Conservation (phyloP, 768 basidiomycete species). For the Dentipellis fragilis region DNA sequence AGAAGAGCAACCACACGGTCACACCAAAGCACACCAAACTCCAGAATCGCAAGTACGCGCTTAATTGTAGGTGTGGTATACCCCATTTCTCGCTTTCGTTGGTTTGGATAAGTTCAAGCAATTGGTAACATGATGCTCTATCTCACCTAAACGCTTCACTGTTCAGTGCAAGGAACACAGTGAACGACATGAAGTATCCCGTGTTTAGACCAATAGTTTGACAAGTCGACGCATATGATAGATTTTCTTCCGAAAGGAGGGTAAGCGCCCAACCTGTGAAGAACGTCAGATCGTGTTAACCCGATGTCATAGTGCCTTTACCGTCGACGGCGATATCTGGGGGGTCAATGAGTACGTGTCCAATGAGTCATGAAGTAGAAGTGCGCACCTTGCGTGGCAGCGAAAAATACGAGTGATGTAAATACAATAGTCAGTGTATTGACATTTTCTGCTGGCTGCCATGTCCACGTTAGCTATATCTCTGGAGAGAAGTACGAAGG, state of each 20-base stretch:
- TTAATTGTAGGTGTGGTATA: constrained; percentile 58
- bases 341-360: constrained; percentile 10
- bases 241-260: constrained; percentile 81
- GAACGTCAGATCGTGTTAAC: constrained; percentile 28
- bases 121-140: constrained; percentile 28
- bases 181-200: constrained; percentile 93
- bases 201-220: constrained; percentile 96
- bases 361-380: not conserved
- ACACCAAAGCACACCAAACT: constrained; percentile 69
- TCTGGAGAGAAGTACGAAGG: constrained; percentile 9
- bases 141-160: constrained; percentile 66
- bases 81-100: constrained; percentile 62
- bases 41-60: constrained; percentile 83
- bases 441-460: constrained; percentile 75
- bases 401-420: constrained; percentile 84
- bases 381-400: constrained; percentile 88
- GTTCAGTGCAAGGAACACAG: constrained; percentile 94
- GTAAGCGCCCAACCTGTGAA: constrained; percentile 67
- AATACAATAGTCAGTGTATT: constrained; percentile 73
- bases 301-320: constrained; percentile 26
- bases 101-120: not conserved
- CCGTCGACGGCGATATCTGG: constrained; percentile 96
- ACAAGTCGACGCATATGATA: constrained; percentile 95
- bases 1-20: constrained; percentile 81
- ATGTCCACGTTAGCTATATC: constrained; percentile 5